Conservation (phyloP, 495 filamentous ascomycete genomes). For the Neurospora sp. region DNA sequence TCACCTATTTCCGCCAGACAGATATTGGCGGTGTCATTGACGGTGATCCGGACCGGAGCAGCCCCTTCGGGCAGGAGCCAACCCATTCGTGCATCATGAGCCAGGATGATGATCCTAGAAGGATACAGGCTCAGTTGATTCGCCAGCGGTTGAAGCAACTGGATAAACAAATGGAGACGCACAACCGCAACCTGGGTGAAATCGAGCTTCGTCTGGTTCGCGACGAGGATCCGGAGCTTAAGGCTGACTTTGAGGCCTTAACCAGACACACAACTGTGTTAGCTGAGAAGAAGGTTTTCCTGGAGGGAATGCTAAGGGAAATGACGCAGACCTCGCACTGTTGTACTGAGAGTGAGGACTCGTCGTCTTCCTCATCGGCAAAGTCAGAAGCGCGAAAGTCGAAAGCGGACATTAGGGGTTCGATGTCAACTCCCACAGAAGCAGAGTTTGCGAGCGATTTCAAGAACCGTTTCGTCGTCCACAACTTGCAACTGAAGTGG, state of each 20-base stretch:
- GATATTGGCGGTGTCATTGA: conserved; percentile 66
- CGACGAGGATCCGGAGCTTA: conserved; percentile 44
- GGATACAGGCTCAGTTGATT: conserved; percentile 80
- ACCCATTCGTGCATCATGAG: conserved; percentile 96
- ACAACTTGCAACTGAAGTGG: conserved; percentile 97
- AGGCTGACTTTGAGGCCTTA: conserved; percentile 55
- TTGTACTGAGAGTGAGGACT: conserved; percentile 8
- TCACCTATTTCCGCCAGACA: conserved; percentile 97
- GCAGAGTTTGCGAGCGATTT: conserved; percentile 81
- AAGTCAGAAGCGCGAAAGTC: conserved; percentile 8
- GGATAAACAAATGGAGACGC: conserved; percentile 62
- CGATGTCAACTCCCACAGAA: conserved; percentile 36
- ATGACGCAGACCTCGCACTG: conserved; percentile 31
- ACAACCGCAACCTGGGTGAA: conserved; percentile 55
- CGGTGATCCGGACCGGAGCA: conserved; percentile 60
- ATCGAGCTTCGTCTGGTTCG: conserved; percentile 51
- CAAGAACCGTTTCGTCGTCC: conserved; percentile 95
- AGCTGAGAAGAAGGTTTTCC: conserved; percentile 62
- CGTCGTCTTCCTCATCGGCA: not conserved
- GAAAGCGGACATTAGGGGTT: conserved; percentile 15
- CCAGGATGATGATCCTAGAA: conserved; percentile 80
- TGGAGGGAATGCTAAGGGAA: conserved; percentile 61
- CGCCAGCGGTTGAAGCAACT: conserved; percentile 69
- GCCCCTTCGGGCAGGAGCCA: conserved; percentile 81
- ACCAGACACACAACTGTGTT: conserved; percentile 61